Conservation (phyloP, 257 asterid genomes). For the Henckelia pumila region DNA sequence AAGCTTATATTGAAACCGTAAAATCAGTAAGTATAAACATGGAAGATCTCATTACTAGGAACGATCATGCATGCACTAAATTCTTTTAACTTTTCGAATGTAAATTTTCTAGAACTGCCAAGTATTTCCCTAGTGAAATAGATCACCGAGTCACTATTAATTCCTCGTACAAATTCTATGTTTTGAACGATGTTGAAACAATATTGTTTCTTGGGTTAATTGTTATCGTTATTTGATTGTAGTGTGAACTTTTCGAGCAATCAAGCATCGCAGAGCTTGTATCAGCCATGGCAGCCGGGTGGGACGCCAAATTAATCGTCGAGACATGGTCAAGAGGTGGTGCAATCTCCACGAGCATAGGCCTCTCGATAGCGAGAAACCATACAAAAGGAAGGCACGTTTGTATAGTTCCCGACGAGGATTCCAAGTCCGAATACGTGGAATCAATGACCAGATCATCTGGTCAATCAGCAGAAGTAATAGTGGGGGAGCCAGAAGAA, state of each 20-base stretch:
- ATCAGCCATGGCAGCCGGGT: slow-evolving; percentile 92
- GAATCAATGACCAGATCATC: slow-evolving; percentile 40
- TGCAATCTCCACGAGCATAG: slow-evolving; percentile 56
- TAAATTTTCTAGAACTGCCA: neutral
- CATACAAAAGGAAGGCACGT: slow-evolving; percentile 71
- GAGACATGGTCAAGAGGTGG: slow-evolving; percentile 88
- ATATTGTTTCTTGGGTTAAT: neutral
- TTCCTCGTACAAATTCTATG: too few relatives aligned
- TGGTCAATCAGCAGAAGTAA: slow-evolving; percentile 44
- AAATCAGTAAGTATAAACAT: slow-evolving; percentile 56
- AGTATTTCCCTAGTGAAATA: neutral
- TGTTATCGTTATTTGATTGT: slow-evolving; percentile 1
- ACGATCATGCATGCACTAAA: neutral
- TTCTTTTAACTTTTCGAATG: neutral
- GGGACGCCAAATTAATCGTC: slow-evolving; percentile 70
- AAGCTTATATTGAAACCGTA: slow-evolving; percentile 81
- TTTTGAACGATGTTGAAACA: too few relatives aligned
- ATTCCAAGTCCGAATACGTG: slow-evolving; percentile 42
- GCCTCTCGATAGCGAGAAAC: slow-evolving; percentile 64
- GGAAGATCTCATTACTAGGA: neutral
- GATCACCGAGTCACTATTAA: too few relatives aligned
- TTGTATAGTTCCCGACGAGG: slow-evolving; percentile 63
- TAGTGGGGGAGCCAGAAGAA: slow-evolving; percentile 42
- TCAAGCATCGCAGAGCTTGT: slow-evolving; percentile 69
- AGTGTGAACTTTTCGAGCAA: slow-evolving; percentile 51